Evolutionary conservation across 805 yeast genomes (phyloP).

Genomic region (Barnettozyma populi): DNA sequence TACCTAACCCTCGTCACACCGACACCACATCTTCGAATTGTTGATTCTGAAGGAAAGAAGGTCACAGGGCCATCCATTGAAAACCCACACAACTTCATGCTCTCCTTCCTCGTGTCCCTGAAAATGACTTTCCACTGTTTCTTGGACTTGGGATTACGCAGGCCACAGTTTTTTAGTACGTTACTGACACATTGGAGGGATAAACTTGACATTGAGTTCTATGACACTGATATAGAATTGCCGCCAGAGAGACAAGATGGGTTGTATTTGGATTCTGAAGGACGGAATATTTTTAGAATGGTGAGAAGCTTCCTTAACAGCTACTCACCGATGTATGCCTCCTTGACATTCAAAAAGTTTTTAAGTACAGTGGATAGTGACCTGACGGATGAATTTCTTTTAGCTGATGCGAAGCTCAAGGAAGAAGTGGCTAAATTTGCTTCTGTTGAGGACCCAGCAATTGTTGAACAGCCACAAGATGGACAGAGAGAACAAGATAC

Average conservation of each 20-base stretch:
- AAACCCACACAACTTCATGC: neutral
- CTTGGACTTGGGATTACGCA: neutral
- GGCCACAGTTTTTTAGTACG: neutral
- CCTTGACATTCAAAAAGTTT: neutral
- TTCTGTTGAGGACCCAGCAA: neutral
- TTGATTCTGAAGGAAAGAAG: neutral
- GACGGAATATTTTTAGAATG: neutral
- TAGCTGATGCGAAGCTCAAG: neutral
- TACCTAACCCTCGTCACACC: neutral
- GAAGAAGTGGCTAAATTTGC: neutral
- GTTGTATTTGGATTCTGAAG: neutral
- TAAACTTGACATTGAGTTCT: constrained; percentile 1
- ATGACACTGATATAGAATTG: neutral
- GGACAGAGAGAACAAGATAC: neutral
- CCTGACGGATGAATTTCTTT: neutral
- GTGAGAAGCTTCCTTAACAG: neutral
- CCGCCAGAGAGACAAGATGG: neutral
- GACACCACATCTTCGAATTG: neutral
- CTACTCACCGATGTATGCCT: neutral
- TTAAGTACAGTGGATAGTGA: neutral
- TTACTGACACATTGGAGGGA: constrained; percentile 1
- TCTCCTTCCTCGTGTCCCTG: neutral
- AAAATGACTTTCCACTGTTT: neutral
- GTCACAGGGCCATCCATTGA: neutral
- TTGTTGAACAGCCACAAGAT: neutral